Evolutionary conservation across 495 filamentous ascomycete species (phyloP).

Genomic region (Podospora pseudocomata): DNA sequence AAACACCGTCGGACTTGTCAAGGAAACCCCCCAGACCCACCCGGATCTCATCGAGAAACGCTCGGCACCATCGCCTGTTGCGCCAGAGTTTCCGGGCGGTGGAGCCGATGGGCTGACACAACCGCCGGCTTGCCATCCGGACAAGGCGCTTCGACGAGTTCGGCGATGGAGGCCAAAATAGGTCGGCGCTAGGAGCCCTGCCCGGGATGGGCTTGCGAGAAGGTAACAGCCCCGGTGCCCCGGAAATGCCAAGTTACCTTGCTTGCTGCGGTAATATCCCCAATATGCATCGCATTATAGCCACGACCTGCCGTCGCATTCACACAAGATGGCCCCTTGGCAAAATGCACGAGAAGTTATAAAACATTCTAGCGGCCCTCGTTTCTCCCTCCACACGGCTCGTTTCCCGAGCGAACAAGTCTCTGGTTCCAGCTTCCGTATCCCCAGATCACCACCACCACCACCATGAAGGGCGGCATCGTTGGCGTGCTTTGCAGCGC

Average conservation of each 20-base stretch:
- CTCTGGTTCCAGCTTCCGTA: neutral
- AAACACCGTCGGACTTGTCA: too few relatives aligned
- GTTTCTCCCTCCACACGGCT: neutral
- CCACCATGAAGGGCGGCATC: conserved; percentile 19
- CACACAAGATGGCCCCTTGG: neutral
- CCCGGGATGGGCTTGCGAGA: conserved; percentile 1
- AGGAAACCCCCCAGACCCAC: neutral
- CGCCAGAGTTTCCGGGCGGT: neutral
- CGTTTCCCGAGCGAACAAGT: neutral
- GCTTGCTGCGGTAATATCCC: neutral
- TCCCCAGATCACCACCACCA: neutral
- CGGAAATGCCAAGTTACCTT: conserved; percentile 3
- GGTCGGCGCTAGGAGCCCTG: neutral
- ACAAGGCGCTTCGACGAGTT: neutral
- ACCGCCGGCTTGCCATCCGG: neutral
- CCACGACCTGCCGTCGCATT: conserved; percentile 11
- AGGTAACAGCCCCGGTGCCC: neutral
- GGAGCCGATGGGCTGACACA: neutral
- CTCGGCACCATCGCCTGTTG: neutral
- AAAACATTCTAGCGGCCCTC: conserved; percentile 3
- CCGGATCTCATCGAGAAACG: neutral
- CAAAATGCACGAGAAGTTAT: neutral
- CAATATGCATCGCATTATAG: conserved; percentile 11
- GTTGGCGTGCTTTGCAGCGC: conserved; percentile 16
- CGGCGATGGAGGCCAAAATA: neutral